Percentiles rank a stretch among this genome's conserved stretches.
Conservation (phyloP, 139 green algal species). For the Chlorella sp. region DNA sequence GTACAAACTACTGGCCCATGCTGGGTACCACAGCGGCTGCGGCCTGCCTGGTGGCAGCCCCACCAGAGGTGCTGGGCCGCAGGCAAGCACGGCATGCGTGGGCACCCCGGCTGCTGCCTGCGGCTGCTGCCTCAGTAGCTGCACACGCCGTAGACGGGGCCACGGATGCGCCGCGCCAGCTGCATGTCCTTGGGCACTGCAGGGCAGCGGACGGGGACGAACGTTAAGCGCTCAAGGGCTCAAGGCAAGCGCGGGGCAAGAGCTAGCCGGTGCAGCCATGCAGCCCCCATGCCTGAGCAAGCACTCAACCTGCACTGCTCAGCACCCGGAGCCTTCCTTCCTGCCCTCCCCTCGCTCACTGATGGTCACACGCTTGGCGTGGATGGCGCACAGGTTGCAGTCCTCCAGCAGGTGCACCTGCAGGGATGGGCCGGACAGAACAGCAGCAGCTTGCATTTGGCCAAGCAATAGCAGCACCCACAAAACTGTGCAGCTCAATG, state of each 20-base stretch:
- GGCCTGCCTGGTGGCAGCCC: too few species aligned
- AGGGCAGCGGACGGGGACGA: not conserved
- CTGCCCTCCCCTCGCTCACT: conserved; percentile 49
- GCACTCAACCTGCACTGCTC: too few species aligned
- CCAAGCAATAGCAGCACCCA: too few species aligned
- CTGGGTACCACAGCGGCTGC: too few species aligned
- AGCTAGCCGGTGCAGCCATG: not conserved
- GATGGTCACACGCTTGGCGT: conserved; percentile 95
- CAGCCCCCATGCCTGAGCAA: not conserved
- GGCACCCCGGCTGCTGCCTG: too few species aligned
- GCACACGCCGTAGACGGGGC: conserved; percentile 80
- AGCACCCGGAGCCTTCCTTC: too few species aligned
- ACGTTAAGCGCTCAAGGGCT: too few species aligned
- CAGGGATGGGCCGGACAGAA: not conserved
- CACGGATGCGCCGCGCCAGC: conserved; percentile 88
- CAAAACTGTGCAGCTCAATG: too few species aligned
- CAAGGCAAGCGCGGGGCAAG: not conserved
- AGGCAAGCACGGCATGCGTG: too few species aligned
- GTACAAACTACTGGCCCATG: too few species aligned
- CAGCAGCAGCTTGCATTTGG: too few species aligned
- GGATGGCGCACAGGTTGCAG: conserved; percentile 95
- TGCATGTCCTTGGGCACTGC: conserved; percentile 96
- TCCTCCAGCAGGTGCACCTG: conserved; percentile 95
- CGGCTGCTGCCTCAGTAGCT: conserved; percentile 57
- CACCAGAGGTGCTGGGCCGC: too few species aligned